Base-by-base conservation (phyloP, 2,329 filamentous ascomycete genomes). In the Stemphylium vesicarium region DNA sequence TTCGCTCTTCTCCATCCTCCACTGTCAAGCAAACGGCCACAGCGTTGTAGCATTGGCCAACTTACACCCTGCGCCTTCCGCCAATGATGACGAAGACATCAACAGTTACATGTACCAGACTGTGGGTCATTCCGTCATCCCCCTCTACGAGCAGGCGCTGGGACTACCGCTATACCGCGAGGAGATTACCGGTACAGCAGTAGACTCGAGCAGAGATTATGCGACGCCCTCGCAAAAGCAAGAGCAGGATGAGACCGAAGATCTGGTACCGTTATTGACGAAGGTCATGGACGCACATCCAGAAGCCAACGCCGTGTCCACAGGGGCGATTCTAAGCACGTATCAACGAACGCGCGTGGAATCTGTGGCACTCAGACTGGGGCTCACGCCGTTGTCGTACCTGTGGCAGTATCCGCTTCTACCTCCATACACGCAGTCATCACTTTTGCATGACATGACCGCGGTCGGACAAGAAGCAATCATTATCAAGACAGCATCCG, bases 71-170 rank as follows among this genome's bases (percentile, higher is more conserved):
- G 45, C 79, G 10, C 36, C 53, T 13, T 52, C 56, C 7, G 36
- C 57, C 42, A 58, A 49, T 49, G 50, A 57, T 29, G 79, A 81
- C 59, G 78, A 83, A 51, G 91, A 98, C 74, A 83, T 96, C 66
- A 92, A 99, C 77, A 97, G 93, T 79, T 98, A 95, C 86, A 99
- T 99, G 95, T 99, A 98, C 81, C 95, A 99, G 80, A 99, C 95
- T 3, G 91, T 97, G 56, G 95, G 95, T 11, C 92, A 98, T 76
- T 84, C 86, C 53, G 81, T 97, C 15, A 88, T 98, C 53, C 92
- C 93, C 2, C 83, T 96, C 13, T 98, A 97, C 73, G 87, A 88
- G 56, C 76, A 84, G 42, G 92, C 91, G 31, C 87, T 96, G 1
- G 86, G 83, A 0, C 81, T 98, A 31, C 94, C 94, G 20, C 82